A percentile compares a stretch with the other conserved stretches of the same genome.
Evolutionary conservation across 1,284 basidiomycete genomes (phyloP).

Genomic region (Lignosus rhinocerotis): DNA sequence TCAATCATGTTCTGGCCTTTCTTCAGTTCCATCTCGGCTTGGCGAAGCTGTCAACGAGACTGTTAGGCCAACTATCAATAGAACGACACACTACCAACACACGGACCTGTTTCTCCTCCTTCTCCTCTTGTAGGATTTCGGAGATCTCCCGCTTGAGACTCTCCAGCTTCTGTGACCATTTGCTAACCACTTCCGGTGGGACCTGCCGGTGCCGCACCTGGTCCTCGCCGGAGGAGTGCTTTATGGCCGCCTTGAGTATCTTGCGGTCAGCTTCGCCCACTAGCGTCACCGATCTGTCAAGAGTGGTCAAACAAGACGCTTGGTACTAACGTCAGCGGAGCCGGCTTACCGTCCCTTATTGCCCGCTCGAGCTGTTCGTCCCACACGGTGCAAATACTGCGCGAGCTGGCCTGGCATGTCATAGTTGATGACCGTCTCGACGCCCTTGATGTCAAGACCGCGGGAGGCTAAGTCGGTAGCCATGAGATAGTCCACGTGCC

Average conservation of each 20-base stretch:
- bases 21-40: slow-evolving; percentile 94
- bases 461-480: slow-evolving; percentile 96
- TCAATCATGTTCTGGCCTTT: slow-evolving; percentile 97
- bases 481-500: slow-evolving; percentile 85
- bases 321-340: slow-evolving; percentile 11
- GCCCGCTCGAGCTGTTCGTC: slow-evolving; percentile 94
- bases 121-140: slow-evolving; percentile 88
- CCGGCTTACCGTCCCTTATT: slow-evolving; percentile 79
- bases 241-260: slow-evolving; percentile 95
- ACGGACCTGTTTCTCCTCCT: slow-evolving; percentile 88
- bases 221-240: slow-evolving; percentile 78
- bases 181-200: slow-evolving; percentile 75
- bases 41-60: slow-evolving; percentile 57
- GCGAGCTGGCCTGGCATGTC: slow-evolving; percentile 95
- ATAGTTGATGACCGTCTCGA: slow-evolving; percentile 98
- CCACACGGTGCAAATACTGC: slow-evolving; percentile 95
- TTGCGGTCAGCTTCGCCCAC: slow-evolving; percentile 97
- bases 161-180: slow-evolving; percentile 74
- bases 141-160: slow-evolving; percentile 79
- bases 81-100: not conserved
- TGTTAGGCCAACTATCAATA: slow-evolving; percentile 7
- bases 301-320: slow-evolving; percentile 15
- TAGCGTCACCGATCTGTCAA: slow-evolving; percentile 83
- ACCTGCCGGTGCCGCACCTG: slow-evolving; percentile 90
- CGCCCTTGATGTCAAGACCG: slow-evolving; percentile 95